Evolutionary conservation across 2,329 filamentous ascomycete species (phyloP).

Genomic region (Penicillium janthinellum): DNA sequence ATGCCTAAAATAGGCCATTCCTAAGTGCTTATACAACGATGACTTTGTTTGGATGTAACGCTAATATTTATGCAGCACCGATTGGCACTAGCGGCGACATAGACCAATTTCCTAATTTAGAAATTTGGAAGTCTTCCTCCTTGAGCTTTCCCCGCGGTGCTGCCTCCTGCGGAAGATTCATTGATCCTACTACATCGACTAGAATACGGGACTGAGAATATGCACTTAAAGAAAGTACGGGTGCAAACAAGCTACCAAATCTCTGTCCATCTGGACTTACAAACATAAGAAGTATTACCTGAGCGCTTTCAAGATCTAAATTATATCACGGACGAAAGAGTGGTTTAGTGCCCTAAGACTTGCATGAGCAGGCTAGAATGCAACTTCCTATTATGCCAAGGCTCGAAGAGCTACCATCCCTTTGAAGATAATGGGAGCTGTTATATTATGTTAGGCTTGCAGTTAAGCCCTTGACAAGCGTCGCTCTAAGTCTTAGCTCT

Average conservation of each 20-base stretch:
- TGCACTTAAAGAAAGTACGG: not conserved
- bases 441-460: not conserved
- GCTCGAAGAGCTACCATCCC: not conserved
- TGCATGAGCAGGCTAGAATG: not conserved
- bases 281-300: no score
- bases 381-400: not conserved
- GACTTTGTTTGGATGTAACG: slow-evolving; percentile 1
- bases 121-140: no score
- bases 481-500: not conserved
- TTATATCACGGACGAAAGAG: not conserved
- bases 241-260: not conserved
- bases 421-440: not conserved
- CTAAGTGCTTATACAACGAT: not conserved
- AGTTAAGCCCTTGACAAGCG: not conserved
- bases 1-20: not conserved
- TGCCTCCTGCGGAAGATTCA: not conserved
- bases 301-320: not conserved
- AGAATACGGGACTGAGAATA: not conserved
- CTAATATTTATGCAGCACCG: not conserved
- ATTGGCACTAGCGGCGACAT: not conserved
- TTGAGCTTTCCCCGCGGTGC: not conserved
- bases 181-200: no score
- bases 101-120: no score
- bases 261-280: not conserved
- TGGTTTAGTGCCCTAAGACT: not conserved